Conservation (phyloP, 768 basidiomycete genomes). For the Russula compacta region DNA sequence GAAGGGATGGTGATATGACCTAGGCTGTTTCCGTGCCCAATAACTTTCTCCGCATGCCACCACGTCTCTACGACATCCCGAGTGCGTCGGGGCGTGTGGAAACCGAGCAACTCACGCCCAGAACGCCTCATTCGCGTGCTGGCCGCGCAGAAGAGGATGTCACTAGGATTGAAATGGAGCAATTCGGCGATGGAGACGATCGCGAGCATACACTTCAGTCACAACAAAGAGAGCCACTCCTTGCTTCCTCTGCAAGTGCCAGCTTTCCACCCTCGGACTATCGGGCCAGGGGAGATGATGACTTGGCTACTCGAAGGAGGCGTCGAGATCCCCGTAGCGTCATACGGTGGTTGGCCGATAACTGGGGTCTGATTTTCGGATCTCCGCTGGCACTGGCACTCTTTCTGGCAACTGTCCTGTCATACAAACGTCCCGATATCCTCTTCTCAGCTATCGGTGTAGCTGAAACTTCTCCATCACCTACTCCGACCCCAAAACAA, state of each 20-base stretch:
- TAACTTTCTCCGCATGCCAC: constrained; percentile 9
- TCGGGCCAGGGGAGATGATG: constrained; percentile 36
- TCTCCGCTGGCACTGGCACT: constrained; percentile 37
- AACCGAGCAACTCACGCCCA: constrained; percentile 35
- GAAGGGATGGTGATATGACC: neutral
- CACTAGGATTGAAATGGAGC: constrained; percentile 40
- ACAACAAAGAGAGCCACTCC: constrained; percentile 37
- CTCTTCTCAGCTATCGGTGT: constrained; percentile 38
- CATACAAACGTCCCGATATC: constrained; percentile 40
- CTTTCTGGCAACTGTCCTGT: constrained; percentile 39
- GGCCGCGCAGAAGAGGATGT: constrained; percentile 48
- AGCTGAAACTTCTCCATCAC: constrained; percentile 18
- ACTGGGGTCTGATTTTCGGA: constrained; percentile 38
- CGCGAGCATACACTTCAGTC: constrained; percentile 27
- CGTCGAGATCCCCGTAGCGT: constrained; percentile 1
- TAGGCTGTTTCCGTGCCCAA: neutral
- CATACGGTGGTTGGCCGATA: constrained; percentile 16
- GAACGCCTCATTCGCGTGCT: constrained; percentile 55
- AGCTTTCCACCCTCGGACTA: constrained; percentile 33
- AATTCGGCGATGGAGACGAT: constrained; percentile 33
- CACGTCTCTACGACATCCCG: constrained; percentile 10
- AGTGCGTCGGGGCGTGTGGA: neutral
- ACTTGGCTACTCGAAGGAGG: constrained; percentile 18
- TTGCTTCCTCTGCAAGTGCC: constrained; percentile 32
- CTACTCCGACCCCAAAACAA: constrained; percentile 17